Conservation (phyloP, 2,329 filamentous ascomycete genomes). For the Mycosphaerella sp. region DNA sequence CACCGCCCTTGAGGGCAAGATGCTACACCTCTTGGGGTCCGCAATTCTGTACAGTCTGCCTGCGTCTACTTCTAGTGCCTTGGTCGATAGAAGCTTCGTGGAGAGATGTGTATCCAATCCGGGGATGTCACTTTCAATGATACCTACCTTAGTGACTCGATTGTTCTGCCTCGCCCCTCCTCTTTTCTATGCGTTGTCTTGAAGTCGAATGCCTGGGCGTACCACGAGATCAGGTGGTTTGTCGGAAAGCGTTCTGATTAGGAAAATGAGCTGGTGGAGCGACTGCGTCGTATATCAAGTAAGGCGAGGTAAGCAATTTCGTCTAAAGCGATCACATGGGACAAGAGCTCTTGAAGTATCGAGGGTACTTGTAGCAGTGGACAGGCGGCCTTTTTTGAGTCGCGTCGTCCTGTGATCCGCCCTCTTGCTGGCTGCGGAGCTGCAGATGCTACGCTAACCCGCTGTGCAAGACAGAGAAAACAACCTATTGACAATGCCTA, state of each 20-base stretch:
- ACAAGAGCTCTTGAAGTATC: slow-evolving; percentile 18
- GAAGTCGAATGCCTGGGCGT: background rate
- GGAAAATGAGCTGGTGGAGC: background rate
- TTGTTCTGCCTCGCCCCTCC: slow-evolving; percentile 2
- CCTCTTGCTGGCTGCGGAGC: background rate
- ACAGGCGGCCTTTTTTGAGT: slow-evolving; percentile 8
- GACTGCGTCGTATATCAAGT: background rate
- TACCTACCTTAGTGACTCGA: background rate
- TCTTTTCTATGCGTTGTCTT: background rate
- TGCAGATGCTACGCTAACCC: slow-evolving; percentile 12
- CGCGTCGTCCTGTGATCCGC: slow-evolving; percentile 15
- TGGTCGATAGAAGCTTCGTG: background rate
- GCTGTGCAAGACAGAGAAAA: slow-evolving; percentile 11
- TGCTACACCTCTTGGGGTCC: background rate
- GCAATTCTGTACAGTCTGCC: background rate
- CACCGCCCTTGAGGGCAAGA: slow-evolving; percentile 15
- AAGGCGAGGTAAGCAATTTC: slow-evolving; percentile 4
- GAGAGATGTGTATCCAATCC: too few species aligned
- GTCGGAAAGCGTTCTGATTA: background rate
- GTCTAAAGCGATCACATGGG: slow-evolving; percentile 18
- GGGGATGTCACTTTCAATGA: too few species aligned
- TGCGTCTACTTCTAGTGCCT: background rate
- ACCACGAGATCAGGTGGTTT: background rate
- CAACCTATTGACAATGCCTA: background rate
- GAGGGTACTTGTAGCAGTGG: slow-evolving; percentile 4